Evolutionary conservation across 805 yeast genomes (phyloP).

Genomic region (Pichia gijzeniarum): DNA sequence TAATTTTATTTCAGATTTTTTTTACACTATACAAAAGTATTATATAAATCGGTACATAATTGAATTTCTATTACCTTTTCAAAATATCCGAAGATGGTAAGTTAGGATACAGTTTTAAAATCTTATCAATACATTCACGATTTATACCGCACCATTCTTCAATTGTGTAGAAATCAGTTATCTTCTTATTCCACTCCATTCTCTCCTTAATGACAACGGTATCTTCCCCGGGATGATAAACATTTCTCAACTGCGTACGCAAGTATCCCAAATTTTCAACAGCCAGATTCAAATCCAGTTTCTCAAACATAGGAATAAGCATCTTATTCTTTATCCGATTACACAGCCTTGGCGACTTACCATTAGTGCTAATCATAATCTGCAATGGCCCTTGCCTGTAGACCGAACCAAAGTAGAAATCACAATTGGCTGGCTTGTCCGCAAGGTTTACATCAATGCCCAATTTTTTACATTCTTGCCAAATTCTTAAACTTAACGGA

Average conservation of each 20-base stretch:
- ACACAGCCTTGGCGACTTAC: slow-evolving; percentile 73
- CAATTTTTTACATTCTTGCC: slow-evolving; percentile 38
- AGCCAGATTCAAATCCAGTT: slow-evolving; percentile 43
- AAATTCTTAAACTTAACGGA: slow-evolving; percentile 48
- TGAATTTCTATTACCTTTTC: neutral
- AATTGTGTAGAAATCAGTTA: slow-evolving; percentile 55
- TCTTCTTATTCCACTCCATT: slow-evolving; percentile 63
- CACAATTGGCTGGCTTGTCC: slow-evolving; percentile 78
- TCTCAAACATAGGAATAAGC: slow-evolving; percentile 38
- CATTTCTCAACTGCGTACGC: slow-evolving; percentile 41
- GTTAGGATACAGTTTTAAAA: slow-evolving; percentile 45
- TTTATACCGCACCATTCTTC: slow-evolving; percentile 51
- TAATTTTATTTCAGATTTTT: too few relatives aligned
- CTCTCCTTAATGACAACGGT: slow-evolving; percentile 45
- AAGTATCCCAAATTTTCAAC: slow-evolving; percentile 54
- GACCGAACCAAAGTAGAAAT: slow-evolving; percentile 79
- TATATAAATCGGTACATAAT: neutral
- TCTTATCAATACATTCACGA: slow-evolving; percentile 31
- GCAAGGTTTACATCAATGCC: slow-evolving; percentile 70
- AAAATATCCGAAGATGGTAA: slow-evolving; percentile 28
- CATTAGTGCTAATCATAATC: slow-evolving; percentile 78
- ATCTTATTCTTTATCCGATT: slow-evolving; percentile 51
- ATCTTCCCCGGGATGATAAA: slow-evolving; percentile 39
- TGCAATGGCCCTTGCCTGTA: slow-evolving; percentile 67
- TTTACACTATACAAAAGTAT: too few relatives aligned